Base-by-base conservation (phyloP, 768 basidiomycete genomes). In the Flagelloscypha sp. region DNA sequence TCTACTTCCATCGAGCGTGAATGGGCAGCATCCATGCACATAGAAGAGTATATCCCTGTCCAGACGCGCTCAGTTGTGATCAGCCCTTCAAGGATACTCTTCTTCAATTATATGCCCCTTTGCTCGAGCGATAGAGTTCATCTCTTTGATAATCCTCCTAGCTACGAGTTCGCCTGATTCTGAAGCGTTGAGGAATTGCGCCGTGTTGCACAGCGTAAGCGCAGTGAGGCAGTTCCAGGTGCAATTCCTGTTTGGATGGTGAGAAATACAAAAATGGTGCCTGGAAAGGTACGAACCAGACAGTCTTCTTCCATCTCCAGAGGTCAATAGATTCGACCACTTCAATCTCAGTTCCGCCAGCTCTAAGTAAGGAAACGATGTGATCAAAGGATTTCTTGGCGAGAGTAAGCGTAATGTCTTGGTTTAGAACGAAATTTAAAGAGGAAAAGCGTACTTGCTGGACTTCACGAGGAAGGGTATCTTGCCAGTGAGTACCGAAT, bases 11-110 rank as follows among this genome's bases (percentile, higher is more conserved):
- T 32, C 16, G 30, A 20, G n/a, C 30, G 7, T 12, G 16, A 16
- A 32, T 13, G 21, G 16, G 17, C 21, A 16, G 30, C 30, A 11
- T 32, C 30, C 30, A 32, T 32, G 30, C 30, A 32, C 30, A 32
- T 32, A 18, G 16, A 17, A 2, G 30, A 32, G 18, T 32, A 32
- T 7, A 32, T n/a, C n/a, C 30, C 30, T 6, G n/a, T 12, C 6
- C 12, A 12, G 7, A 32, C 30, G 5, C 12, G 6, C n/a, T 32
- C 18, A 16, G 16, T 16, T 6, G n/a, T 32, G n/a, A 32, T 16
- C 16, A 32, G 30, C n/a, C 21, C 30, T 12, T n/a, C 18, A 11
- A 32, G 17, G 13, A 32, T n/a, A 32, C 30, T 16, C 13, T 12
- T 32, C 30, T 16, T 32, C 30, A 10, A 32, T 32, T 20, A 17